Percentiles rank a stretch among this genome's conserved stretches.
These are phyloP conservation scores for Tricholoma bakamatsutake DNA, from an alignment of 768 basidiomycete species.

Conservation along the genomic window DNA sequence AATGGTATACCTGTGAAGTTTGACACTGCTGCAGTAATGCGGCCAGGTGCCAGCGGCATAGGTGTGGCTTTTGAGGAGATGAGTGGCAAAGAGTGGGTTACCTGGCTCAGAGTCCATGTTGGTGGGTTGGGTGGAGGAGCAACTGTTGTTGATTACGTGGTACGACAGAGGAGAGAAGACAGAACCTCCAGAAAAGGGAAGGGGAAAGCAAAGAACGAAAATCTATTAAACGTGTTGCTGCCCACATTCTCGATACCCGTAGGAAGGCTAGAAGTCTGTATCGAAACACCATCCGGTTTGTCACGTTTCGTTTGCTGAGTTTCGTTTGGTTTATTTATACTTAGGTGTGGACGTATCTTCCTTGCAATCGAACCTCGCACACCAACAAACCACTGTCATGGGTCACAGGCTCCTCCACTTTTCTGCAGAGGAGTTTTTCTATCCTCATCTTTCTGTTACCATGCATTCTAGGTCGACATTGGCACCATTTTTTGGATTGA, in stretches of 20 bases:
- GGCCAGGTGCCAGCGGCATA: slow-evolving; percentile 28
- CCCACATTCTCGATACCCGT: slow-evolving; percentile 73
- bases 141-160: slow-evolving; percentile 63
- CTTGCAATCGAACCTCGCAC: slow-evolving; percentile 50
- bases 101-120: slow-evolving; percentile 58
- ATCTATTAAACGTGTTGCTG: slow-evolving; percentile 43
- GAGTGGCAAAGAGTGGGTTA: slow-evolving; percentile 53
- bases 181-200: slow-evolving; percentile 26
- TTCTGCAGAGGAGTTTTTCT: slow-evolving; percentile 51
- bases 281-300: slow-evolving; percentile 52
- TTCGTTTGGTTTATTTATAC: slow-evolving; percentile 8
- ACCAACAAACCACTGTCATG: slow-evolving; percentile 36
- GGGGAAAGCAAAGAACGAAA: slow-evolving; percentile 25
- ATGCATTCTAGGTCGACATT: slow-evolving; percentile 17
- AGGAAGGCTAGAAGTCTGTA: slow-evolving; percentile 55
- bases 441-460: slow-evolving; percentile 44
- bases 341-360: slow-evolving; percentile 38
- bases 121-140: slow-evolving; percentile 46
- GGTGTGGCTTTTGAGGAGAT: slow-evolving; percentile 47
- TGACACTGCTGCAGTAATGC: slow-evolving; percentile 41
- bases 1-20: slow-evolving; percentile 61
- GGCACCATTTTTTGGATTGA: slow-evolving; percentile 11
- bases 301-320: slow-evolving; percentile 1
- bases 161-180: slow-evolving; percentile 27
- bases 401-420: slow-evolving; percentile 50